Base-by-base conservation (phyloP, 2,329 filamentous ascomycete genomes). In the Clarireedia homoeocarpa region DNA sequence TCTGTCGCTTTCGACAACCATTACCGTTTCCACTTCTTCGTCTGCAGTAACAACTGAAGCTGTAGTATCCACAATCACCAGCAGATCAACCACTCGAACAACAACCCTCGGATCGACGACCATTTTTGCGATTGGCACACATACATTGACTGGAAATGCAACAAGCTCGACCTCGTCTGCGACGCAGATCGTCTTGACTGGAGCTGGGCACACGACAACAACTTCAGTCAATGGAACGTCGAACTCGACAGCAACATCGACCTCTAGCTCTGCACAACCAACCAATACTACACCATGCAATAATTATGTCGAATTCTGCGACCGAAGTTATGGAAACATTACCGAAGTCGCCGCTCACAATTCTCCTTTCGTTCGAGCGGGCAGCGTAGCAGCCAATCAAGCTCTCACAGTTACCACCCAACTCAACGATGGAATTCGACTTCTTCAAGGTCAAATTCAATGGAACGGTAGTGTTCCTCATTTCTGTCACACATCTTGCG, bases 401-500 rank as follows among this genome's bases (percentile, higher is more conserved):
- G 76, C 77, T 27, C 76, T 88, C 46, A 71, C 75, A 20, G 88
- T 94, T 49, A 78, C 75, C 12, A 74, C 78, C 36, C 90, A 95
- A 73, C 76, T 95, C 59, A 81, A 94, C 67, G 89, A 95, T 66
- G 89, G 89, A 30, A 73, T 88, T 39, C 81, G 83, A 24, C 78
- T 85, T 61, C 68, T 85, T 34, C 82, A 85, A 66, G 82, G 72
- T 3, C 82, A 85, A 69, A 84, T 85, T 53, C 82, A 84, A 58
- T 84, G 75, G 70, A 77, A 78, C 1, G 82, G 85, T 62, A 72
- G 72, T 23, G 81, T 78, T 0, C 70, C 87, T 47, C 87, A 89
- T 71, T 89, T 94, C 65, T 96, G 91, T 71, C 91, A 96, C 70
- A 89, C 88, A 1, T 84, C 80, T 47, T 96, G 91, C 72, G 81